Evolutionary conservation across 371 early-diverging fungal species (phyloP).

Genomic region (Haplosporangium sp.): DNA sequence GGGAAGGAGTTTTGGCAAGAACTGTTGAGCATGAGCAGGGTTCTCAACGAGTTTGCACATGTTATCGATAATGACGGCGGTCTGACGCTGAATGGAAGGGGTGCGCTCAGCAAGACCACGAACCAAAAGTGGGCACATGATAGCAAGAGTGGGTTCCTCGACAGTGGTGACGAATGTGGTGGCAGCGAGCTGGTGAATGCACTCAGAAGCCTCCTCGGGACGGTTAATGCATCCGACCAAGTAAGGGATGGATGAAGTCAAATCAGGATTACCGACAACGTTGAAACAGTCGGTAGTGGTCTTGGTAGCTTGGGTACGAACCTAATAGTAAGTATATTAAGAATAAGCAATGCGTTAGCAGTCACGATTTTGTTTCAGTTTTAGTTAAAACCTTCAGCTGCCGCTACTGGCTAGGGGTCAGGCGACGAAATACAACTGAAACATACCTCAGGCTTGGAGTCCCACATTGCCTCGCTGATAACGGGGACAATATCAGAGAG

Average conservation of each 20-base stretch:
- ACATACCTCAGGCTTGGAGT: slow-evolving; percentile 78
- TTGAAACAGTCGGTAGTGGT: slow-evolving; percentile 51
- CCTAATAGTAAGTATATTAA: slow-evolving; percentile 56
- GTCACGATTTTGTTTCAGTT: not conserved
- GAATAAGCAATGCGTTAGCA: slow-evolving; percentile 65
- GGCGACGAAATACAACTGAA: slow-evolving; percentile 6
- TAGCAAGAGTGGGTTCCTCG: slow-evolving; percentile 82
- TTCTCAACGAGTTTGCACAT: slow-evolving; percentile 86
- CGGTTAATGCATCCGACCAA: slow-evolving; percentile 72
- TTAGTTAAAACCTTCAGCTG: not conserved
- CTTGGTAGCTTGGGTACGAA: slow-evolving; percentile 42
- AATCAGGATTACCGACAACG: slow-evolving; percentile 73
- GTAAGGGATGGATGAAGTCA: slow-evolving; percentile 72
- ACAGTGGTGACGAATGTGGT: slow-evolving; percentile 83
- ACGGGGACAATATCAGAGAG: slow-evolving; percentile 81
- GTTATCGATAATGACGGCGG: slow-evolving; percentile 87
- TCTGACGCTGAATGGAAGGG: slow-evolving; percentile 79
- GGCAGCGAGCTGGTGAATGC: slow-evolving; percentile 72
- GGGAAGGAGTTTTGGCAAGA: slow-evolving; percentile 84
- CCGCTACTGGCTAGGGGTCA: not conserved
- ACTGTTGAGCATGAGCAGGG: slow-evolving; percentile 82
- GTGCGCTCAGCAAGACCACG: slow-evolving; percentile 79
- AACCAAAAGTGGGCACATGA: slow-evolving; percentile 82
- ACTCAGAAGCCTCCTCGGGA: slow-evolving; percentile 73
- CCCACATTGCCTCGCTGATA: slow-evolving; percentile 83